Conservation (phyloP, 352 stramenopile species). For the Pythium aristosporum region DNA sequence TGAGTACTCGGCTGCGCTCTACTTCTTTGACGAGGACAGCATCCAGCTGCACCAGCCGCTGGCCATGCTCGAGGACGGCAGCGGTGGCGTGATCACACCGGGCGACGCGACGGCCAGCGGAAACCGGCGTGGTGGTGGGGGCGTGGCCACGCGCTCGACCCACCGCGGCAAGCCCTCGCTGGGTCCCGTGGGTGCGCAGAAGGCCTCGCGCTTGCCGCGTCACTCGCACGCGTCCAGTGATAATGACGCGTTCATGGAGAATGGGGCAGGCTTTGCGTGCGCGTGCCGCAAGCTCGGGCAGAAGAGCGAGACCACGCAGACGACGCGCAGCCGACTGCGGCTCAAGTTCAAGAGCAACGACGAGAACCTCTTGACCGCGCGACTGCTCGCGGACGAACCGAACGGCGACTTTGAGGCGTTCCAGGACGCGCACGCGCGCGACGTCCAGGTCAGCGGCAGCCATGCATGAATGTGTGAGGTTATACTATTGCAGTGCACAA, state of each 20-base stretch:
- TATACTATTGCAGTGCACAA: background rate
- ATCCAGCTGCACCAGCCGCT: slow-evolving; percentile 27
- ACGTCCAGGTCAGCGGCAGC: slow-evolving; percentile 6
- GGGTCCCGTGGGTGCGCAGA: background rate
- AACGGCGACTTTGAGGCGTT: slow-evolving; percentile 21
- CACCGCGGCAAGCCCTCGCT: background rate
- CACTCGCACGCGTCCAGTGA: slow-evolving; percentile 13
- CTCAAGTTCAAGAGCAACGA: slow-evolving; percentile 22
- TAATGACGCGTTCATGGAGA: slow-evolving; percentile 5
- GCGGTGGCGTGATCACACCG: background rate
- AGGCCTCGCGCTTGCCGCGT: background rate
- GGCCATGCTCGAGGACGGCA: slow-evolving; percentile 27
- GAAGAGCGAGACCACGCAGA: slow-evolving; percentile 21
- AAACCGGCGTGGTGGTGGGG: background rate
- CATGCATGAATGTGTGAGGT: background rate
- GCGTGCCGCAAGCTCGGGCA: slow-evolving; percentile 31
- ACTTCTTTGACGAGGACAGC: slow-evolving; percentile 32
- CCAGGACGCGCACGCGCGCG: slow-evolving; percentile 14
- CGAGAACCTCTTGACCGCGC: slow-evolving; percentile 12
- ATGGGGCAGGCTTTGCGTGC: slow-evolving; percentile 7
- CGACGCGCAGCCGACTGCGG: slow-evolving; percentile 21
- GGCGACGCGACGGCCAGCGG: background rate
- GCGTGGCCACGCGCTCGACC: background rate
- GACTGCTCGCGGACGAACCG: slow-evolving; percentile 12
- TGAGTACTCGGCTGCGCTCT: slow-evolving; percentile 22